These are phyloP conservation scores for Saccharomyces cerevisiae DNA, from an alignment of 805 yeast species.

Conservation along the genomic window DNA sequence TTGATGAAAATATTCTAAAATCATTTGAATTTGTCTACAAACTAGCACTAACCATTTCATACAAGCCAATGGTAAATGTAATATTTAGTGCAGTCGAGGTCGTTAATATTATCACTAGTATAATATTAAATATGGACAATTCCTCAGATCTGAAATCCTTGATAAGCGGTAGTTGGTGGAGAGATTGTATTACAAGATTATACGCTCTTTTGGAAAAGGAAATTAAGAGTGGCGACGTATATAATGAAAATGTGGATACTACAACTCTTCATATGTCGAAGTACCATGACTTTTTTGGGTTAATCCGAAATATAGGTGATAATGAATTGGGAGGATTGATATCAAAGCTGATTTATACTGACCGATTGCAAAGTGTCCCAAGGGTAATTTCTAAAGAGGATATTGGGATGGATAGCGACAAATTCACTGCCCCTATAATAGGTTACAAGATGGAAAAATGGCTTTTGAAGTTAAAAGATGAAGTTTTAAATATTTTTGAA, in stretches of 20 bases:
- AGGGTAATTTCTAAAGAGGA: constrained; percentile 24
- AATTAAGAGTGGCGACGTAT: constrained; percentile 8
- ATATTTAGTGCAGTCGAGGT: constrained; percentile 48
- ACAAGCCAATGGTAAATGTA: constrained; percentile 45
- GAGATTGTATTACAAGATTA: constrained; percentile 17
- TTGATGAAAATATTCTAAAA: constrained; percentile 13
- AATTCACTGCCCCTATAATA: constrained; percentile 2
- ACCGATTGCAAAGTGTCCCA: constrained; percentile 18
- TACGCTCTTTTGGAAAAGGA: constrained; percentile 18
- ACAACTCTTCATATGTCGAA: constrained; percentile 6
- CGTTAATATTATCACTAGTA: constrained; percentile 36
- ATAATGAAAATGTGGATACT: constrained; percentile 2
- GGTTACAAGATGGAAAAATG: constrained; percentile 19
- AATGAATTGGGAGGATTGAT: constrained; percentile 19
- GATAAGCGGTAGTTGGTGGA: constrained; percentile 20
- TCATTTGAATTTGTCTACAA: constrained; percentile 29
- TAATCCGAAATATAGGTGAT: constrained; percentile 25
- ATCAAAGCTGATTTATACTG: constrained; percentile 14
- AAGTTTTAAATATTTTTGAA: constrained; percentile 44
- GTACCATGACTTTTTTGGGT: constrained; percentile 17
- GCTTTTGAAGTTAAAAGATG: constrained; percentile 31
- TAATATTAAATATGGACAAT: neutral
- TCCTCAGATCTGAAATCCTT: neutral
- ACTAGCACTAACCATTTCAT: constrained; percentile 37
- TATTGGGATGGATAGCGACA: constrained; percentile 1